Evolutionary conservation across 2,329 filamentous ascomycete genomes (phyloP).

Genomic region (Rhinocladiella mackenziei): DNA sequence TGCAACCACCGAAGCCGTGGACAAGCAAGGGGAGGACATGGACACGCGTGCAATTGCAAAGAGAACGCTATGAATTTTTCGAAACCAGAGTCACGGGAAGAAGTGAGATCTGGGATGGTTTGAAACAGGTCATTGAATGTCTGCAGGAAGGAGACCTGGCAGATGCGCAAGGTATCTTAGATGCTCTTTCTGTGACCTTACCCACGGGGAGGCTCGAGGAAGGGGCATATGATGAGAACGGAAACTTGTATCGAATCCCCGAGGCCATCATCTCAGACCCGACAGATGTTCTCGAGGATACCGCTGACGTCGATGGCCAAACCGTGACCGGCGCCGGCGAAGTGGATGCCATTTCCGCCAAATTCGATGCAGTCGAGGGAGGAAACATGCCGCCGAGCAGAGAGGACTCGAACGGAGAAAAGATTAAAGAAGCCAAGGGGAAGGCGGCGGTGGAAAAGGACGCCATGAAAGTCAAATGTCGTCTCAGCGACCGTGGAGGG

Average conservation of each 20-base stretch:
- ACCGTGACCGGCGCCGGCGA: constrained; percentile 38
- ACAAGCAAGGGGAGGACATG: constrained; percentile 59
- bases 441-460: constrained; percentile 54
- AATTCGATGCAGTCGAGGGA: constrained; percentile 32
- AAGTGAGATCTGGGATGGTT: constrained; percentile 73
- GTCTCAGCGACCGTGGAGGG: constrained; percentile 61
- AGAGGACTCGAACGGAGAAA: constrained; percentile 33
- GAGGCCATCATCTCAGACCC: constrained; percentile 68
- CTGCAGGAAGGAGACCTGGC: constrained; percentile 60
- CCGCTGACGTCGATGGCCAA: constrained; percentile 35
- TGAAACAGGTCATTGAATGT: constrained; percentile 64
- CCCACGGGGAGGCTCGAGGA: constrained; percentile 69
- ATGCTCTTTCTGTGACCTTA: constrained; percentile 70
- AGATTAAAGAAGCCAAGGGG: constrained; percentile 55
- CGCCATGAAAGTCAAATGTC: constrained; percentile 55
- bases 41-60: constrained; percentile 65
- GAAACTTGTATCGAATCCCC: constrained; percentile 66
- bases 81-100: constrained; percentile 79
- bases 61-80: constrained; percentile 79
- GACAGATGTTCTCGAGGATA: constrained; percentile 47
- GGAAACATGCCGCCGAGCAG: constrained; percentile 24
- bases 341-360: constrained; percentile 21
- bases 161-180: constrained; percentile 75
- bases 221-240: constrained; percentile 67
- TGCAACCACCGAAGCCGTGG: constrained; percentile 62